Conservation (phyloP, 345 rosid species). For the sweet orange (Citrus sinensis) region DVS_A1.0 CM039163.1:48754001-48754500, state of each 20-base stretch:
- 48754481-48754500: neutral
- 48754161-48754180: too few species aligned
- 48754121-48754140: accelerated
- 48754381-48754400: neutral
- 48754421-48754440: neutral
- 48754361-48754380: too few species aligned
- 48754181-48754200: too few species aligned
- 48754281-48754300: neutral
- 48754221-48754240: too few species aligned
- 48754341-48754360: neutral
- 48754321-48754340: neutral
- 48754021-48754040: neutral
- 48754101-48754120: too few species aligned
- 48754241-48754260: neutral
- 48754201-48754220: too few species aligned
- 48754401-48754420: neutral
- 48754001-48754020: too few species aligned
- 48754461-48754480: slow-evolving; percentile 11
- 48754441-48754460: slow-evolving; percentile 1
- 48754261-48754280: neutral
- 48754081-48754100: too few species aligned
- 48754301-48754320: neutral
- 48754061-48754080: accelerated
- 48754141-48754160: too few species aligned
- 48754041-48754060: neutral